Evolutionary conservation across 1,139 yeast species (phyloP), one percentile per base, ranked within the genome.

Genomic region (Candida tunisiensis): DNA sequence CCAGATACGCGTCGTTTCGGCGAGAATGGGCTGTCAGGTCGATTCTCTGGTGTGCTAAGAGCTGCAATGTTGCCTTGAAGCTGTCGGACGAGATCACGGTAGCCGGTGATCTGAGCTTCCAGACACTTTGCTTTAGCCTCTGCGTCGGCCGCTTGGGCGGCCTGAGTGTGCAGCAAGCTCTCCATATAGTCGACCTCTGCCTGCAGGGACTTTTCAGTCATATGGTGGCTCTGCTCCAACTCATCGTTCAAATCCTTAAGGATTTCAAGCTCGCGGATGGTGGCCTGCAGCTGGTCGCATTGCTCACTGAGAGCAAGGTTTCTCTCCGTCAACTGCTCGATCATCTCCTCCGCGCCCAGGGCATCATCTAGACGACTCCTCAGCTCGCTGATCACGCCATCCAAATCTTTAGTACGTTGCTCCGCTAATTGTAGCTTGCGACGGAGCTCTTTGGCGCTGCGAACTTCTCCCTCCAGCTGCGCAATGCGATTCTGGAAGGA

Each of bases 191-290:
- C 47, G n/a, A 74, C 50, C 16, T 69, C 69, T 4, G 44, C 39
- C 16, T 55, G 49, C 15, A 74, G 53, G 27, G 71, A 74, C n/a
- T 42, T 40, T 36, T 74, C 82, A 1, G 70, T 57, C n/a, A 58
- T 62, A 1, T 47, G 33, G 34, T 70, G 78, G 26, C 57, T 57
- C 9, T 59, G 63, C 32, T 74, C 83, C 12, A 77, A 50, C 33
- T 71, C 72, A 30, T 57, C 65, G 33, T 72, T 74, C 12, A 75
- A 47, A 25, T 62, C 68, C 33, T 66, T 70, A 16, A 74, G 42
- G 29, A 70, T 70, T 27, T 64, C 71, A 20, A 74, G 51, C 33
- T 77, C 82, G 4, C 56, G 55, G 2, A 74, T 53, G 0, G 67
- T 57, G 4, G 31, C 42, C 25, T 58, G 49, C 22, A 73, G 47